Evolutionary conservation across 2,329 filamentous ascomycete genomes (phyloP), one percentile per base, ranked within the genome.

Genomic region (Berkeleyomyces basicola): DNA sequence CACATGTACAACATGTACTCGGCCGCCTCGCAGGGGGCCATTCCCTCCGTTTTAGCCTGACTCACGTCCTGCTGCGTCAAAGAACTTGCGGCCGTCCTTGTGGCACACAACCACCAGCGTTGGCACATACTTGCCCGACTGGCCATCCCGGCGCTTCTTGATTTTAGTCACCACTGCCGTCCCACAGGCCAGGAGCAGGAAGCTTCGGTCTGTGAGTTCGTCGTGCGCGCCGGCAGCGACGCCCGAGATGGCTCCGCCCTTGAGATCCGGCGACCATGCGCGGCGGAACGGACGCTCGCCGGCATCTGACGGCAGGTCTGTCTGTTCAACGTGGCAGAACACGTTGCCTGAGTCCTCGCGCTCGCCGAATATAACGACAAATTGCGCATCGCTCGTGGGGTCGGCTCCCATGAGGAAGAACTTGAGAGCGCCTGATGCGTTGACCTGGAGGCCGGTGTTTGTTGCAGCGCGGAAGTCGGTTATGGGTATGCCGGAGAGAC

Each of bases 361-460:
- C 39, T 61, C 23, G 39, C 63, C 63, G 39, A 64, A 64, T 7
- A 64, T 55, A 37, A 64, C 63, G 53, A 64, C 59, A 16, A 64
- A 64, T 46, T 64, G 63, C n/a, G 63, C 53, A 16, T 64, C 63
- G 3, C 23, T 14, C 10, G 59, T 46, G 1, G 63, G 63, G 36
- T 64, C 63, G 23, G 63, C 59, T 36, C 59, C 63, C 63, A 64
- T 64, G 23, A 64, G 43, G 31, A 62, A 64, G 63, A 64, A 64
- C 55, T 64, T 64, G 36, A 64, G 59, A 14, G 63, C 63, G 23
- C 63, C 63, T 2, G 59, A 49, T 7, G 63, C 63, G 16, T 58
- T 58, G 4, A 61, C 44, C n/a, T 59, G 40, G 44, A 49, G 40
- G 9, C 63, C 63, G 16, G 42, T 43, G n/a, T 58, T 10, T 14